A percentile compares a stretch with the other conserved stretches of the same genome.
Conservation (phyloP, 768 basidiomycete species). For the Hygrocybe coccinea region DNA sequence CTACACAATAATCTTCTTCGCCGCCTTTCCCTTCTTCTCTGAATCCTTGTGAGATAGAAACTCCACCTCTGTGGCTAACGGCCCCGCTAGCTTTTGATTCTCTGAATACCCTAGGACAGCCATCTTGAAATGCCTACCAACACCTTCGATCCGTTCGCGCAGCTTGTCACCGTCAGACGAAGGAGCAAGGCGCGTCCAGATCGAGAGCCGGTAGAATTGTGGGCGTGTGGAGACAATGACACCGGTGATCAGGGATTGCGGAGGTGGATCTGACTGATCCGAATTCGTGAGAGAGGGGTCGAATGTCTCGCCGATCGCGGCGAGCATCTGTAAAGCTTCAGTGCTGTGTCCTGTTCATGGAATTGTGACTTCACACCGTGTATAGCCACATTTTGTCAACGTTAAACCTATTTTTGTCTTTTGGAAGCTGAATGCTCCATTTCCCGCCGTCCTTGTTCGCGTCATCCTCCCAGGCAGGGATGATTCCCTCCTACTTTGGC, state of each 20-base stretch:
- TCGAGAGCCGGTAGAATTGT: constrained; percentile 92
- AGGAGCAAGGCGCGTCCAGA: constrained; percentile 93
- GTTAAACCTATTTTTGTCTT: constrained; percentile 79
- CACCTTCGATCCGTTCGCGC: constrained; percentile 74
- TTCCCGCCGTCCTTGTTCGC: constrained; percentile 97
- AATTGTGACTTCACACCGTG: constrained; percentile 53
- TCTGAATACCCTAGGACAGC: constrained; percentile 80
- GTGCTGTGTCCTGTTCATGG: neutral
- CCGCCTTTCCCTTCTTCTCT: constrained; percentile 86
- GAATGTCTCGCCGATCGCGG: constrained; percentile 98
- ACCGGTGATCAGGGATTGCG: constrained; percentile 74
- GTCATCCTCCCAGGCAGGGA: constrained; percentile 96
- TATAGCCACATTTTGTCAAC: constrained; percentile 99
- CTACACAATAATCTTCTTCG: constrained; percentile 74
- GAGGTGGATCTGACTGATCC: constrained; percentile 39
- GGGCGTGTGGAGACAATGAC: constrained; percentile 94
- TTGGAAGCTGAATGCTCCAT: constrained; percentile 96
- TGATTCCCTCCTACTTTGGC: constrained; percentile 74
- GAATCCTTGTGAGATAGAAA: constrained; percentile 93
- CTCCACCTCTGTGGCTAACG: constrained; percentile 93
- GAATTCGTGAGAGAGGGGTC: constrained; percentile 70
- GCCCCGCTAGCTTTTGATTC: constrained; percentile 67
- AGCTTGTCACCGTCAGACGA: constrained; percentile 50
- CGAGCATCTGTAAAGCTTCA: constrained; percentile 75
- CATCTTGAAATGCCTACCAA: constrained; percentile 89